Conservation (phyloP, 495 filamentous ascomycete species). For the Rhypophila decipiens region DNA sequence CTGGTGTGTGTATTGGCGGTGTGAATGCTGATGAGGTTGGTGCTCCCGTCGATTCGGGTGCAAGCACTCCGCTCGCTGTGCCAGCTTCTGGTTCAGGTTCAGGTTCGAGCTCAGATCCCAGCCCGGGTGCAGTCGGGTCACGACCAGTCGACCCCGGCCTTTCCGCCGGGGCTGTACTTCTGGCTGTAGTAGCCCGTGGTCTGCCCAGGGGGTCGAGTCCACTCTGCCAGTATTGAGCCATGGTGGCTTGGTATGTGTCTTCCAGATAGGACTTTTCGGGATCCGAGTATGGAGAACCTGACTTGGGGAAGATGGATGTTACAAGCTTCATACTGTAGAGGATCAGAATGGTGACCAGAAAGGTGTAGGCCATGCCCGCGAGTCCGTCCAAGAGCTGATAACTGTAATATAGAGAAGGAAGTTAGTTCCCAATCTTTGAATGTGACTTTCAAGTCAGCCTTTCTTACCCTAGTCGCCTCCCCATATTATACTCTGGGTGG, state of each 20-base stretch:
- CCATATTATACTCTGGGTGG: conserved; percentile 7
- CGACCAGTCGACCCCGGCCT: too few species aligned
- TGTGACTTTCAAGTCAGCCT: too few species aligned
- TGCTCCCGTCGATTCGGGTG: too few species aligned
- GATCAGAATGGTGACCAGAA: conserved; percentile 9
- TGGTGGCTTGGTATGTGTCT: conserved; percentile 1
- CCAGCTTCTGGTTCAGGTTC: too few species aligned
- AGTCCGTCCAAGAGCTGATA: conserved; percentile 8
- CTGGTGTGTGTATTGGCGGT: too few species aligned
- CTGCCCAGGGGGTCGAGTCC: neutral
- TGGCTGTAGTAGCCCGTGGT: neutral
- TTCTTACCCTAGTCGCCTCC: conserved; percentile 8
- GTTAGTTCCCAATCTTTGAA: neutral
- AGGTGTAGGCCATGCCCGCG: conserved; percentile 11
- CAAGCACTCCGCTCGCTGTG: too few species aligned
- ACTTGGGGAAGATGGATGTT: neutral
- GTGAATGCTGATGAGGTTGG: too few species aligned
- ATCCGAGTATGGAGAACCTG: neutral
- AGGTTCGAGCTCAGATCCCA: too few species aligned
- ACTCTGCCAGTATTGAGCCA: neutral
- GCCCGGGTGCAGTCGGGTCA: too few species aligned
- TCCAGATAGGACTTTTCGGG: neutral
- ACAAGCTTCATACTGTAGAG: conserved; percentile 12
- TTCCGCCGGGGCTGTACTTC: too few species aligned
- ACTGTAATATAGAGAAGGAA: too few species aligned